phyloP scores from a whole-genome alignment of 169 alveolate genomes.

The Eimeria tenella region DNA sequence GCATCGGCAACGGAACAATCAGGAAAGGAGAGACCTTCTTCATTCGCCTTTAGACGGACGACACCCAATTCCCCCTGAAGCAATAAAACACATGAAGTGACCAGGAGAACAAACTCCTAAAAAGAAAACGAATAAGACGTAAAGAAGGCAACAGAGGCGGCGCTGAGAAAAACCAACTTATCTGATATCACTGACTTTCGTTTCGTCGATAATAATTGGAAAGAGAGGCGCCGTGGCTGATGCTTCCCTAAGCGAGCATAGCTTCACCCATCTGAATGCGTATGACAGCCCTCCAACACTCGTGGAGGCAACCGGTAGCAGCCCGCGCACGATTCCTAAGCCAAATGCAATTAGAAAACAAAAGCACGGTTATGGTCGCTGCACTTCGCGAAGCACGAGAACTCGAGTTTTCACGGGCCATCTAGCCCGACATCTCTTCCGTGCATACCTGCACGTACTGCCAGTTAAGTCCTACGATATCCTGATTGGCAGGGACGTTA shows the following conservation, averaged over 20 bases:
- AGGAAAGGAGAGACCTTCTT: slow-evolving; percentile 14
- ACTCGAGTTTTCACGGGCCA: not conserved
- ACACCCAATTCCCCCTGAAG: slow-evolving; percentile 68
- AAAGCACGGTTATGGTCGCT: not conserved
- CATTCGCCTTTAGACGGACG: slow-evolving; percentile 41
- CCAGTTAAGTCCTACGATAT: not conserved
- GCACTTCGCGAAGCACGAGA: not conserved
- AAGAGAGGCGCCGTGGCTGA: slow-evolving; percentile 2
- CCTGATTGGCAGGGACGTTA: not conserved
- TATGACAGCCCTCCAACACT: slow-evolving; percentile 7
- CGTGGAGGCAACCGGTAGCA: slow-evolving; percentile 57
- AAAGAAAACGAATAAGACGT: not conserved
- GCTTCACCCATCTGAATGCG: slow-evolving; percentile 57
- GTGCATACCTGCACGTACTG: too few species aligned
- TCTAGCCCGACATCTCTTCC: not conserved
- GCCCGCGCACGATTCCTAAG: slow-evolving; percentile 59
- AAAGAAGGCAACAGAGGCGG: not conserved
- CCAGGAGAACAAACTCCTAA: not conserved
- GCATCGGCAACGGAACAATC: slow-evolving; percentile 48
- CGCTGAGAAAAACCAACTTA: not conserved
- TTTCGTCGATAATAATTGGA: slow-evolving; percentile 46
- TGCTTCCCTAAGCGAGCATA: slow-evolving; percentile 40
- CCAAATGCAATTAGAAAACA: not conserved
- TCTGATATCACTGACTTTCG: slow-evolving; percentile 2
- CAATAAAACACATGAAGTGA: not conserved